Evolutionary conservation across 768 basidiomycete genomes (phyloP).

Genomic region (Neoboletus magnificus): DNA sequence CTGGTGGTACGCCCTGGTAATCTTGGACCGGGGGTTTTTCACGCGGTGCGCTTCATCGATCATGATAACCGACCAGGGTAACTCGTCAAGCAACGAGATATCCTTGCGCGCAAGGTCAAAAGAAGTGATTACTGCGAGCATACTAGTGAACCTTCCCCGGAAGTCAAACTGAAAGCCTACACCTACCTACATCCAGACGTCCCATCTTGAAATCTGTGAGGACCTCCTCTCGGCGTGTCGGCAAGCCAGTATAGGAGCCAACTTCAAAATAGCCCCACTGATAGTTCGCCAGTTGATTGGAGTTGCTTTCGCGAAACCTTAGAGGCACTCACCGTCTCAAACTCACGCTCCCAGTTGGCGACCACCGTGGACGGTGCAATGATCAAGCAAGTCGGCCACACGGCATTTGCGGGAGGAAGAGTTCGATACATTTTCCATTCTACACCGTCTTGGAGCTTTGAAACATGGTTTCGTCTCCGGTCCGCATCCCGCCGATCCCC

Average conservation of each 20-base stretch:
- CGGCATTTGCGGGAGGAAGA: slow-evolving; percentile 62
- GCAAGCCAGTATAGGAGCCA: slow-evolving; percentile 59
- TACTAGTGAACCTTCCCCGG: neutral
- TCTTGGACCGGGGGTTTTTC: slow-evolving; percentile 72
- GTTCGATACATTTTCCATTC: slow-evolving; percentile 51
- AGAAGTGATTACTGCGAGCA: slow-evolving; percentile 66
- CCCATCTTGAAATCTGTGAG: slow-evolving; percentile 77
- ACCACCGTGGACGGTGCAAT: slow-evolving; percentile 84
- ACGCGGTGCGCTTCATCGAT: slow-evolving; percentile 91
- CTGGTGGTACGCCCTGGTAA: slow-evolving; percentile 64
- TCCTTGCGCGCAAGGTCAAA: slow-evolving; percentile 73
- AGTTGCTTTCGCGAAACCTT: neutral
- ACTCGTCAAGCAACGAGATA: slow-evolving; percentile 63
- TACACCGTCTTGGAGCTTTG: slow-evolving; percentile 54
- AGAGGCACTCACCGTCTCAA: slow-evolving; percentile 57
- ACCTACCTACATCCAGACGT: slow-evolving; percentile 77
- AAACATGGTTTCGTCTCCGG: slow-evolving; percentile 66
- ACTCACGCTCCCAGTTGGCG: slow-evolving; percentile 87
- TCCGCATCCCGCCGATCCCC: slow-evolving; percentile 62
- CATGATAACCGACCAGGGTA: slow-evolving; percentile 70
- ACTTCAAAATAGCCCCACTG: slow-evolving; percentile 97
- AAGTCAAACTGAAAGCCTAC: neutral
- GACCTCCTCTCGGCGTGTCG: slow-evolving; percentile 51
- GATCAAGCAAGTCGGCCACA: slow-evolving; percentile 87
- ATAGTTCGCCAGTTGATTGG: neutral